Conservation (phyloP, 1,284 basidiomycete genomes). For the Singerocomus inundabilis region DNA sequence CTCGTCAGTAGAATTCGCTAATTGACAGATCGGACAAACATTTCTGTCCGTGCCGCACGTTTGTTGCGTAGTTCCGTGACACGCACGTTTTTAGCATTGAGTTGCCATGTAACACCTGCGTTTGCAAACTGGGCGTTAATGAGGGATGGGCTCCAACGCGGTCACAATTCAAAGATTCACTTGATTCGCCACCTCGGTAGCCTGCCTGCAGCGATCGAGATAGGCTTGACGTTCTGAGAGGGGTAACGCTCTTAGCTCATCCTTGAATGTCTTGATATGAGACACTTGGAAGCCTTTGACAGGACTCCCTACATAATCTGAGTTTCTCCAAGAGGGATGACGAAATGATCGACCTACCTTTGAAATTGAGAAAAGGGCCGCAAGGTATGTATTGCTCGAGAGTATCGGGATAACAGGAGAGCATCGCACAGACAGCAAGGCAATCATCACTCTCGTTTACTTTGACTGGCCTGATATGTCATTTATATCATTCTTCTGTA, state of each 20-base stretch:
- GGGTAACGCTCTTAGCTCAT: slow-evolving; percentile 15
- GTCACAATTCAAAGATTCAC: slow-evolving; percentile 12
- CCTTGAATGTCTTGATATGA: slow-evolving; percentile 20
- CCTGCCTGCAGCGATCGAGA: slow-evolving; percentile 20
- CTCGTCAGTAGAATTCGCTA: slow-evolving; percentile 11
- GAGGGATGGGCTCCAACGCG: background rate
- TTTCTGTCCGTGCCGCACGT: slow-evolving; percentile 27
- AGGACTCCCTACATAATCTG: slow-evolving; percentile 16
- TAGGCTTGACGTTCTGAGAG: slow-evolving; percentile 19
- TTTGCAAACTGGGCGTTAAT: slow-evolving; percentile 25
- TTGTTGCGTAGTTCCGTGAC: slow-evolving; percentile 22
- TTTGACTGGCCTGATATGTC: slow-evolving; percentile 22
- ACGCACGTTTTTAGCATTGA: slow-evolving; percentile 16
- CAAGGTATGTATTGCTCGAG: slow-evolving; percentile 29
- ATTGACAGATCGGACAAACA: slow-evolving; percentile 14
- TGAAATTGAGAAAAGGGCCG: slow-evolving; percentile 26
- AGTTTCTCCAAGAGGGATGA: slow-evolving; percentile 4
- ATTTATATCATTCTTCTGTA: background rate
- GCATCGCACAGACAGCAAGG: slow-evolving; percentile 9
- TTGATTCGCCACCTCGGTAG: slow-evolving; percentile 1
- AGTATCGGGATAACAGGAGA: slow-evolving; percentile 10
- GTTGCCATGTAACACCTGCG: slow-evolving; percentile 28
- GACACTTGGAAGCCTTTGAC: slow-evolving; percentile 27
- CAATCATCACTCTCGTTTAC: slow-evolving; percentile 7
- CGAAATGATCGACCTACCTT: slow-evolving; percentile 14